Conservation (phyloP, 257 asterid genomes). For the Rauvolfia tetraphylla region DNA sequence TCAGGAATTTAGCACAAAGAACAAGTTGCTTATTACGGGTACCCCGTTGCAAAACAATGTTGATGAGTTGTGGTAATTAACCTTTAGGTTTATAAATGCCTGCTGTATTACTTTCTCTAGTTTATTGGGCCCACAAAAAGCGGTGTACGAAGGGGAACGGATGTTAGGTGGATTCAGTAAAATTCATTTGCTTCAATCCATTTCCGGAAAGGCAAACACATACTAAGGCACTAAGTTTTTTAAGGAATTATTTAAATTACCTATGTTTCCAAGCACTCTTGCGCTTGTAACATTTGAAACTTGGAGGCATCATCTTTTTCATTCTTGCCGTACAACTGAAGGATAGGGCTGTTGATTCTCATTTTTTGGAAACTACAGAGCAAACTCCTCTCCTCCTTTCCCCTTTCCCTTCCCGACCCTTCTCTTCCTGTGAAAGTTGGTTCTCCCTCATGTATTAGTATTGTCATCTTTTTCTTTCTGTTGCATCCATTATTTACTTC, state of each 20-base stretch:
- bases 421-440: too few species aligned
- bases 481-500: background rate
- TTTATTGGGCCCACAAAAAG: background rate
- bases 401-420: too few species aligned
- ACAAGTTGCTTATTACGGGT: slow-evolving; percentile 94
- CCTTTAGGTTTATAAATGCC: background rate
- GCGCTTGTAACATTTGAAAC: background rate
- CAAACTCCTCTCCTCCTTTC: too few species aligned
- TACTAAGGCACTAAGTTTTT: background rate
- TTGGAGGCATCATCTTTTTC: background rate
- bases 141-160: background rate
- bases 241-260: background rate
- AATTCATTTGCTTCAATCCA: background rate
- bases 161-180: background rate
- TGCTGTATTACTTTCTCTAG: background rate
- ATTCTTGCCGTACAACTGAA: background rate
- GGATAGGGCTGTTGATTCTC: too few species aligned
- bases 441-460: background rate
- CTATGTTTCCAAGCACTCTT: background rate
- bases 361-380: too few species aligned
- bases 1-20: slow-evolving; percentile 95
- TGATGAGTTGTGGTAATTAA: slow-evolving; percentile 87
- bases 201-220: background rate
- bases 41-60: slow-evolving; percentile 99
- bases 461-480: background rate